Evolutionary conservation across 1,284 basidiomycete genomes (phyloP), one percentile per base, ranked within the genome.

Genomic region (Xanthoconium separans): DNA sequence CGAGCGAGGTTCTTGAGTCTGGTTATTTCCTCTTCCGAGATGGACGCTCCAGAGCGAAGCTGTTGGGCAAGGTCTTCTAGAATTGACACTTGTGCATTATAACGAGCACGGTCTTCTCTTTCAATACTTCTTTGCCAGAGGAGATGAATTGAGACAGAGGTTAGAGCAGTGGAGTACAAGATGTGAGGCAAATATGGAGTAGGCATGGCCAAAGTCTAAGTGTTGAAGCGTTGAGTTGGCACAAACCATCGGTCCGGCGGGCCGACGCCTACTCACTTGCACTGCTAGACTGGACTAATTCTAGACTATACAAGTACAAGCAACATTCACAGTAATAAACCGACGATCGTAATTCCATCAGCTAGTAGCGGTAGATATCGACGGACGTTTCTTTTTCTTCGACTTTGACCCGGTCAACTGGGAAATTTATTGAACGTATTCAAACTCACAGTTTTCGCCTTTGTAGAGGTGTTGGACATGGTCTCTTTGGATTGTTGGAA

Each of bases 61-160:
- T 79, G 78, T 20, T 70, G 65, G 4, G 73, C 73, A 51, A 85
- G 75, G 47, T 80, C 78, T 51, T 82, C 76, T 50, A 88, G 73
- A 56, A 88, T 78, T n/a, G 82, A 79, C 48, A 80, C 73, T 56
- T 79, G 82, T 13, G 84, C 82, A 52, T 75, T 65, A 43, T 77
- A 65, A 39, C 77, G 77, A 18, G 76, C 72, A 48, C 75, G 76
- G 58, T 83, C 78, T 43, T 80, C 78, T 50, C 75, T 77, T 44
- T 75, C 74, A 2, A 63, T 63, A 44, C 75, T 78, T 55, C 79
- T 75, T 52, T 79, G 76, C 62, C 72, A 75, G 41, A 85, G 74
- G 34, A 84, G 72, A 68, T 87, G 84, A 53, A 85, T 80, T 41
- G 83, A 80, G 51, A 86, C 65, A 18, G 85, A 84, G 45, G 78